Percentiles rank a stretch among this genome's conserved stretches.
These are phyloP conservation scores for Aureobasidium sp. DNA, from an alignment of 2,329 filamentous ascomycete genomes.

Conservation along the genomic window DNA sequence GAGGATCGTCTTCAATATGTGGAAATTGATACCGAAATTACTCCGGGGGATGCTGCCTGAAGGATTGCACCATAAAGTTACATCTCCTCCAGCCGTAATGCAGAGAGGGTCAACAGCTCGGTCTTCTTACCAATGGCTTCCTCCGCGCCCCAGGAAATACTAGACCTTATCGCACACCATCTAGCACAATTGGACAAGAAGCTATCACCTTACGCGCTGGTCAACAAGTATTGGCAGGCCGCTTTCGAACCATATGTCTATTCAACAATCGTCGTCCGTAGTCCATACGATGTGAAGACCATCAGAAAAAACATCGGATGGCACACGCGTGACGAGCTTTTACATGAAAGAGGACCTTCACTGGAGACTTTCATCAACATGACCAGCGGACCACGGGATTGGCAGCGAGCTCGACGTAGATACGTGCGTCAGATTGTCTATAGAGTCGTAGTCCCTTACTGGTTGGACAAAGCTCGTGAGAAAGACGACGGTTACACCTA, in stretches of 20 bases:
- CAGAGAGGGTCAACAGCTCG: neutral
- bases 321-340: neutral
- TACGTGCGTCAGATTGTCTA: slow-evolving; percentile 1
- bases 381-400: neutral
- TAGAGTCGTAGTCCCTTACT: slow-evolving; percentile 6
- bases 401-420: neutral
- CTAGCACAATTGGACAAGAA: slow-evolving; percentile 4
- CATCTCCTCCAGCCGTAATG: neutral
- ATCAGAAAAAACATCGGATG: neutral
- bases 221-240: slow-evolving; percentile 11
- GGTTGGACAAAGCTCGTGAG: neutral
- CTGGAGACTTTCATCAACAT: neutral
- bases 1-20: too few relatives aligned
- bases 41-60: too few relatives aligned
- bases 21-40: too few relatives aligned
- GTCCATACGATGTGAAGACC: neutral
- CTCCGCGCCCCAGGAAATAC: neutral
- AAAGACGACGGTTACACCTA: neutral
- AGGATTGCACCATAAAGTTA: neutral
- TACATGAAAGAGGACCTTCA: neutral
- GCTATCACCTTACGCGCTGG: neutral
- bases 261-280: neutral
- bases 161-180: neutral
- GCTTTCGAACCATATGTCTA: slow-evolving; percentile 7
- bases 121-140: too few relatives aligned